Evolutionary conservation across 805 yeast genomes (phyloP), one percentile per base, ranked within the genome.

Genomic region (Candida dajiaensis): DNA sequence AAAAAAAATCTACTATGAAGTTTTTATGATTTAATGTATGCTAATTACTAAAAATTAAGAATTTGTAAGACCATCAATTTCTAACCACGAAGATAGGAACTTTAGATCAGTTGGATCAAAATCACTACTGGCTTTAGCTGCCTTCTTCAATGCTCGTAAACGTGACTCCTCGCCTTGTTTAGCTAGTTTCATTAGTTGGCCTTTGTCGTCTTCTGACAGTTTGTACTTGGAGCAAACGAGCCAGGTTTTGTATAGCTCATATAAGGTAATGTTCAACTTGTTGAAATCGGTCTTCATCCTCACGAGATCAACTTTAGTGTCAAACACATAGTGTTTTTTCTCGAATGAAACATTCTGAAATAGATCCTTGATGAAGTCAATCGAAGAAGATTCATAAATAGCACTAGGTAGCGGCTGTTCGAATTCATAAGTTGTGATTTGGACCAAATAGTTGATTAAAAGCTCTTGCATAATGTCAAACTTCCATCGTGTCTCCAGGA

Each of bases 241-340:
- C 59, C 59, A 58, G 11, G 55, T n/a, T 39, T 45, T 50, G 31
- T 55, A 43, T 16, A 55, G 16, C 9, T 44, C 11, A 35, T 45
- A 54, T 7, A 53, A 31, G 6, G 41, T 15, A 4, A 46, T 8
- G 26, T 43, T 52, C 38, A 55, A 38, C 16, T 45, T 52, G 19
- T 47, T 49, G 40, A 46, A 57, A 41, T 58, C 50, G 2, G 20
- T 19, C 2, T 29, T 31, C 28, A 51, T 39, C 11, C 40, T 50
- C 9, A 19, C 43, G 39, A 48, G 33, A 3, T 44, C 47, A 2
- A 20, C 33, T 3, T 28, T 29, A 10, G 42, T 39, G 3, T 42
- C 44, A 1, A 40, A 6, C 5, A 40, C 36, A 35, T 54, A 58
- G 22, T 38, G 40, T 12, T 42, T 45, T 20, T 37, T 42, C 1